These are phyloP conservation scores for Hansenula anomala DNA, from an alignment of 1,139 yeast genomes.

Conservation along the genomic window DNA sequence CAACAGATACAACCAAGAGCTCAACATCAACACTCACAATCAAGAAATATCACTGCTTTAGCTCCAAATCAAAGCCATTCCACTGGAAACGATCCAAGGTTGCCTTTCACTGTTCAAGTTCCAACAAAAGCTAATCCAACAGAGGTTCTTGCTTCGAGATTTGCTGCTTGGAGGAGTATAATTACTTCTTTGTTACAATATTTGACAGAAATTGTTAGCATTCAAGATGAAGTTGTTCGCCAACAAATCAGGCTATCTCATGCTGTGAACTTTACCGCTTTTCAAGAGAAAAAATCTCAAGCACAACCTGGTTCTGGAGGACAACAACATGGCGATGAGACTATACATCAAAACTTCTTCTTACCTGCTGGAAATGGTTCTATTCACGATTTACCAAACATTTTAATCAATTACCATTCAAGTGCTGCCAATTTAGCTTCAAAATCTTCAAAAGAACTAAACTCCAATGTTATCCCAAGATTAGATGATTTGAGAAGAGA, in stretches of 20 bases:
- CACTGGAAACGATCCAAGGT: conserved; percentile 28
- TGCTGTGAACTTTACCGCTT: conserved; percentile 60
- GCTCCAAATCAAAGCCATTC: not conserved
- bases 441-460: conserved; percentile 67
- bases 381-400: conserved; percentile 73
- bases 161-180: conserved; percentile 81
- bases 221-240: conserved; percentile 82
- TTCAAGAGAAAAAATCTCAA: conserved; percentile 23
- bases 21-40: conserved; percentile 8
- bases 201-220: conserved; percentile 73
- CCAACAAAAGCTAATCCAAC: conserved; percentile 72
- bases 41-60: not conserved
- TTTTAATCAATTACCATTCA: conserved; percentile 71
- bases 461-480: conserved; percentile 68
- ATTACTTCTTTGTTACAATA: conserved; percentile 72
- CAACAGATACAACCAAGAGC: conserved; percentile 3
- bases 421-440: conserved; percentile 64
- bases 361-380: conserved; percentile 78
- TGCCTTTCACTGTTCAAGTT: conserved; percentile 37
- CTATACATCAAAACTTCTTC: conserved; percentile 26
- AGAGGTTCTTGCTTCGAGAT: conserved; percentile 77
- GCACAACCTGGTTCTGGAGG: conserved; percentile 12
- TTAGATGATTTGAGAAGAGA: conserved; percentile 83
- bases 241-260: conserved; percentile 80
- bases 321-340: conserved; percentile 19